Base-by-base conservation (phyloP, 495 filamentous ascomycete species). In the Aspergillus nidulans region DNA sequence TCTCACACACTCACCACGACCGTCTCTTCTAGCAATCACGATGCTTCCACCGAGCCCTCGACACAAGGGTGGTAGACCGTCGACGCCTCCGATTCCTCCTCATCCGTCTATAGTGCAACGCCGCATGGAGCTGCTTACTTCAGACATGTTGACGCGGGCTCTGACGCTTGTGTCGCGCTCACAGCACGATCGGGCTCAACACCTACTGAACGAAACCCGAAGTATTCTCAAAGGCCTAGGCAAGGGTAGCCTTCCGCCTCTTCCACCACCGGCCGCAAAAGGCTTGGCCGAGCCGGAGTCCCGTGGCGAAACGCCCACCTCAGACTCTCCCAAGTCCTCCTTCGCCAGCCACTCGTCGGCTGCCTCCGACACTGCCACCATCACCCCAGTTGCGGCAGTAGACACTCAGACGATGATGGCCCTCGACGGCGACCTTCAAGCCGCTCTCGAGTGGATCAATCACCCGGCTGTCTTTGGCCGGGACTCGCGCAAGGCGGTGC, bases 371-470 rank as follows among this genome's bases (percentile, higher is more conserved):
- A 70, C 78, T 5, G 67, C 76, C 49, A 82, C 82, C 30, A 85
- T 88, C 63, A 83, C 81, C 0, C 84, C 86, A 7, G 77, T 83
- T 7, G 79, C 84, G 2, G 85, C 88, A 9, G 90, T 97, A 51
- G 92, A 96, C 62, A 63, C 77, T 5, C 72, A 78, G 25, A 94
- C 89, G 4, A 88, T 97, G 62, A 77, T 81, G 18, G 95, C 95
- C 4, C 83, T 99, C 15, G 94, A 97, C 63, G 83, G 88, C 5
- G 94, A 97, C 63, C 80, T 99, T 8, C 89, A 97, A 65, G 78
- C 89, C 9, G 85, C 87, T n/a, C 77, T 99, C n/a, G 94, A 99
- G 69, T 99, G 94, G 94, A 97, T 99, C 67, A 90, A 87, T 62
- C 95, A 99, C 65, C 95, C 94, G 6, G 92, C 92, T 1, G 89